Evolutionary conservation across 345 rosid species (phyloP), one percentile per base, ranked within the genome.

Genomic region (Populus alba): DNA sequence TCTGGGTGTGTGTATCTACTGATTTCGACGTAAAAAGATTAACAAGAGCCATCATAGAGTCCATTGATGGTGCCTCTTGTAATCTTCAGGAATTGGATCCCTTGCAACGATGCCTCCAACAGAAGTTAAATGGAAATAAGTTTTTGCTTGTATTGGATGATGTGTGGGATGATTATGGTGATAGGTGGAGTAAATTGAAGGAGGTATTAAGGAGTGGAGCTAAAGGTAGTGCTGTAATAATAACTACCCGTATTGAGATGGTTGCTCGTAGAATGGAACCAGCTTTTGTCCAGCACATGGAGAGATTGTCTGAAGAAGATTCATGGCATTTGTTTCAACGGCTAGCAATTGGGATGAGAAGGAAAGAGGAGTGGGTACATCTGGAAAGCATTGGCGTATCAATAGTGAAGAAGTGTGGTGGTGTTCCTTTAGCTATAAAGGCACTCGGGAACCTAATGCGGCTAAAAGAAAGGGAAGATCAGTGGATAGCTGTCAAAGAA

Each of bases 351-450:
- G 38, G 55, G 29, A 18, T n/a, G 45, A 18, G n/a, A 18, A 25
- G 17, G 12, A 65, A 15, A 12, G 79, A 75, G 9, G 43, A 75
- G 11, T 3, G 13, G 37, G 61, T 12, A 22, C 39, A 37, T 1
- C 37, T 80, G 38, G 33, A 55, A 45, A 16, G 47, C 33, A 70
- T 75, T 33, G 75, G 79, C 20, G 62, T 10, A 29, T 78, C 25
- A 9, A 75, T 80, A 29, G 73, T 53, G 38, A 20, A 73, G 37
- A 73, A 73, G 51, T 79, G 81, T 29, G 65, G 74, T 20, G 74
- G 81, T 18, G 51, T 74, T 25, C 78, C 81, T 29, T 59, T 79
- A 27, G 70, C 74, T 41, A 2, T 67, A 29, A 74, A 75, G 66
- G 39, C 75, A 33, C 5, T 75, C 6, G 79, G 79, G 49, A 80